These are phyloP conservation scores for Harringtonia aguacate DNA, from an alignment of 2,329 filamentous ascomycete species.

Conservation along the genomic window DNA sequence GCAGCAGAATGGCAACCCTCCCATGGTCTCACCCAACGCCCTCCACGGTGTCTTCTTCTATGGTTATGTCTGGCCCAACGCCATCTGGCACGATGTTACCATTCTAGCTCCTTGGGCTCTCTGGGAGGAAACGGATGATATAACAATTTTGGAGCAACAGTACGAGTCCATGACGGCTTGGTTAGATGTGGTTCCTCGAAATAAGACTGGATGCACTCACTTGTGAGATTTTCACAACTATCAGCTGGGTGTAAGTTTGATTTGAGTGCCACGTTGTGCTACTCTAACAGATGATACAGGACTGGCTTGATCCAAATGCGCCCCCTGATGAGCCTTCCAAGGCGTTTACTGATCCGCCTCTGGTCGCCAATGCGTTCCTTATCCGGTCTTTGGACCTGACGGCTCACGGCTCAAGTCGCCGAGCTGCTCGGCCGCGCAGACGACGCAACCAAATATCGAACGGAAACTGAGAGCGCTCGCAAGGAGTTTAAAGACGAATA, in stretches of 20 bases:
- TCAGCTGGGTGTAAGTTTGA: conserved; percentile 25
- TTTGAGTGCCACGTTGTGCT: no score
- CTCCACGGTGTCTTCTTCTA: conserved; percentile 1
- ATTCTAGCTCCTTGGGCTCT: conserved; percentile 20
- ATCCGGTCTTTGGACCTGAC: conserved; percentile 20
- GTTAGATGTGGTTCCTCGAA: conserved; percentile 14
- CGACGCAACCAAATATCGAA: not conserved
- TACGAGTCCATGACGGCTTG: conserved; percentile 18
- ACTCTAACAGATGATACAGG: conserved; percentile 7
- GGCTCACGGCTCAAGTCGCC: conserved; percentile 17
- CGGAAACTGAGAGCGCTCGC: no score
- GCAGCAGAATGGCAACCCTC: conserved; percentile 1
- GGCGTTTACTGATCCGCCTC: conserved; percentile 20
- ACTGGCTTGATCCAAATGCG: conserved; percentile 29
- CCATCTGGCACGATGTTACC: conserved; percentile 19
- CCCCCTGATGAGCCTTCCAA: conserved; percentile 20
- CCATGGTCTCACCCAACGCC: conserved; percentile 16
- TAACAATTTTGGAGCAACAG: conserved; percentile 17
- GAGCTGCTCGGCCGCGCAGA: conserved; percentile 8
- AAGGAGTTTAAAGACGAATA: no score
- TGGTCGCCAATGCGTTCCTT: conserved; percentile 27
- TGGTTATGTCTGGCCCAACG: not conserved
- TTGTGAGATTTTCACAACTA: conserved; percentile 22
- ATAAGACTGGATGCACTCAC: conserved; percentile 15
- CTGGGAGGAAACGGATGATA: conserved; percentile 18